phyloP scores from a whole-genome alignment of 202 grass and related monocot species.

The Elaeis oleifera region DNA sequence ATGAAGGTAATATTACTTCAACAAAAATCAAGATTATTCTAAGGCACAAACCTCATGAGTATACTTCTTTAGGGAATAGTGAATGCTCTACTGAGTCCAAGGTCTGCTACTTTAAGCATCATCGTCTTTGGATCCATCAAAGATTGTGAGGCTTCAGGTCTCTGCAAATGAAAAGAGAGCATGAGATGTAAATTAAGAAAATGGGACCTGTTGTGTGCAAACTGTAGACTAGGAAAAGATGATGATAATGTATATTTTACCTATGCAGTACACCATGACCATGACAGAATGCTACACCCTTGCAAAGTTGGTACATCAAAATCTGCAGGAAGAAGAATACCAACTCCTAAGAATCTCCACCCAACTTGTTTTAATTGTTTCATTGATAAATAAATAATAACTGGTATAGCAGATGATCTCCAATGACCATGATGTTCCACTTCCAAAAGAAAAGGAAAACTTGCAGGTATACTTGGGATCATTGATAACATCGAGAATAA shows the following conservation, averaged over 20 bases:
- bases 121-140: conserved; percentile 92
- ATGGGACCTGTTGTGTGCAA: too few relatives aligned
- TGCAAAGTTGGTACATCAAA: conserved; percentile 94
- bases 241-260: not conserved
- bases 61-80: conserved; percentile 84
- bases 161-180: conserved; percentile 10
- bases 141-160: conserved; percentile 96
- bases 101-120: conserved; percentile 86
- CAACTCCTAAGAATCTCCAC: too few relatives aligned
- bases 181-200: not conserved
- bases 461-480: too few relatives aligned
- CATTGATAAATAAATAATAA: too few relatives aligned
- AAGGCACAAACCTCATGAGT: conserved; percentile 68
- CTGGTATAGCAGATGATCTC: too few relatives aligned
- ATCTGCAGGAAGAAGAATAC: conserved; percentile 36
- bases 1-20: too few relatives aligned
- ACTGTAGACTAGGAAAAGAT: too few relatives aligned
- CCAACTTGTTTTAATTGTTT: too few relatives aligned
- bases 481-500: too few relatives aligned
- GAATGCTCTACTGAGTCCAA: conserved; percentile 86
- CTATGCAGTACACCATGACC: conserved; percentile 83
- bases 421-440: too few relatives aligned
- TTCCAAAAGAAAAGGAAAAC: too few relatives aligned
- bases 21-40: not conserved
- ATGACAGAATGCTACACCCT: conserved; percentile 79